Percentiles rank a stretch among this genome's conserved stretches.
Evolutionary conservation across 352 stramenopile species (phyloP).

Genomic region (Phytophthora pistaciae): DNA sequence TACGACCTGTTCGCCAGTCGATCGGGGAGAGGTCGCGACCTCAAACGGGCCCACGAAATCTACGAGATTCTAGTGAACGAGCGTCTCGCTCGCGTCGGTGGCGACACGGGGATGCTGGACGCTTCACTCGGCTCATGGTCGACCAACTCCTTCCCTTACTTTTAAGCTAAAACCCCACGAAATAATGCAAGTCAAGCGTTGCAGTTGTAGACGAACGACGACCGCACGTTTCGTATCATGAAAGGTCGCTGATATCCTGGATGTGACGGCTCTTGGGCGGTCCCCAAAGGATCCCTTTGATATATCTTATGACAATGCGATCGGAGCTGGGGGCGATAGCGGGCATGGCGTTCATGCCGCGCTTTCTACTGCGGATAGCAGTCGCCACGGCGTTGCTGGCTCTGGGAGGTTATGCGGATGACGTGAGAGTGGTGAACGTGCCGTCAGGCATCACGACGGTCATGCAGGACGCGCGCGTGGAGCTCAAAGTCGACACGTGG

Average conservation of each 20-base stretch:
- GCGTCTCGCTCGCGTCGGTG: conserved; percentile 28
- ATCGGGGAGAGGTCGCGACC: conserved; percentile 24
- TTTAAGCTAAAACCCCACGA: no score
- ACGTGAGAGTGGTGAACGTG: conserved; percentile 53
- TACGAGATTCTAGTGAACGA: conserved; percentile 46
- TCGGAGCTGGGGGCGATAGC: conserved; percentile 1
- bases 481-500: conserved; percentile 55
- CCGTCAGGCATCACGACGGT: conserved; percentile 63
- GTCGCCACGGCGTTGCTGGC: conserved; percentile 1
- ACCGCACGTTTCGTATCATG: conserved; percentile 22
- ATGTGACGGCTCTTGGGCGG: conserved; percentile 3
- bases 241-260: conserved; percentile 21
- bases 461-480: conserved; percentile 41
- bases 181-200: not conserved
- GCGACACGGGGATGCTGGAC: conserved; percentile 21
- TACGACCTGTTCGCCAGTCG: conserved; percentile 59
- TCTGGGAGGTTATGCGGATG: conserved; percentile 4
- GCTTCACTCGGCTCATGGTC: not conserved
- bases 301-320: conserved; percentile 8
- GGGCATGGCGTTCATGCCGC: conserved; percentile 6
- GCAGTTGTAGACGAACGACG: not conserved
- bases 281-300: conserved; percentile 4
- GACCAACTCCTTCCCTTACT: no score
- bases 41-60: conserved; percentile 47
- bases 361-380: conserved; percentile 7